A percentile compares a stretch with the other conserved stretches of the same genome.
phyloP scores from a whole-genome alignment of 176 grass and related monocot genomes.

The Musa itinerans region DNA sequence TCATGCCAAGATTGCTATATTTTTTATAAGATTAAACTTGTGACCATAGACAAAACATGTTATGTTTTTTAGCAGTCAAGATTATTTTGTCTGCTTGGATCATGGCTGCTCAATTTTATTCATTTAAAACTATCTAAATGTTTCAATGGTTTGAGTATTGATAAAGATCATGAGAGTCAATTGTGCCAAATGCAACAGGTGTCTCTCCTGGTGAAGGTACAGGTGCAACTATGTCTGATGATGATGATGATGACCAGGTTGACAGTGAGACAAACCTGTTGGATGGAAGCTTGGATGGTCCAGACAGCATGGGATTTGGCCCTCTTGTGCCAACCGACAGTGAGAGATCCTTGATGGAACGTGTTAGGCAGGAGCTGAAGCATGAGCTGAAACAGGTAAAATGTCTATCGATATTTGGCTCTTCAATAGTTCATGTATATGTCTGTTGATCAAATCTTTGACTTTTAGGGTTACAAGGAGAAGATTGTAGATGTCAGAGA shows the following conservation, averaged over 20 bases:
- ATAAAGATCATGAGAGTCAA: background rate
- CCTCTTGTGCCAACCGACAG: constrained; percentile 77
- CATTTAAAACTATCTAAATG: no score
- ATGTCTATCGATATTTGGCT: background rate
- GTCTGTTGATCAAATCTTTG: constrained; percentile 12
- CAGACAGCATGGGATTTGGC: constrained; percentile 81
- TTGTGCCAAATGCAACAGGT: constrained; percentile 27
- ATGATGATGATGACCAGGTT: constrained; percentile 71
- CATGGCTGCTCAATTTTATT: no score
- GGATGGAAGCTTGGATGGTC: constrained; percentile 53
- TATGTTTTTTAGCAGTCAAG: no score
- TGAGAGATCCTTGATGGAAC: constrained; percentile 86
- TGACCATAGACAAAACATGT: no score
- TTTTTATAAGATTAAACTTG: no score
- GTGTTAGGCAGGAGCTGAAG: constrained; percentile 69
- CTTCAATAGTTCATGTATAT: background rate
- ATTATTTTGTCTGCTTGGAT: no score
- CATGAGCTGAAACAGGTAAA: constrained; percentile 85
- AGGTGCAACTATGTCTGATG: constrained; percentile 86
- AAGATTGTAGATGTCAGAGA: constrained; percentile 81
- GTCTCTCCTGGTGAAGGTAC: constrained; percentile 88
- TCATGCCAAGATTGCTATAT: no score
- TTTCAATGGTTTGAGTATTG: no score
- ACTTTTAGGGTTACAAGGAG: constrained; percentile 66
- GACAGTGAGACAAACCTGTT: constrained; percentile 74